Evolutionary conservation across 75 land plant species (phyloP), one percentile per base, ranked within the genome.

Genomic region (Selaginella tamariscina): DNA sequence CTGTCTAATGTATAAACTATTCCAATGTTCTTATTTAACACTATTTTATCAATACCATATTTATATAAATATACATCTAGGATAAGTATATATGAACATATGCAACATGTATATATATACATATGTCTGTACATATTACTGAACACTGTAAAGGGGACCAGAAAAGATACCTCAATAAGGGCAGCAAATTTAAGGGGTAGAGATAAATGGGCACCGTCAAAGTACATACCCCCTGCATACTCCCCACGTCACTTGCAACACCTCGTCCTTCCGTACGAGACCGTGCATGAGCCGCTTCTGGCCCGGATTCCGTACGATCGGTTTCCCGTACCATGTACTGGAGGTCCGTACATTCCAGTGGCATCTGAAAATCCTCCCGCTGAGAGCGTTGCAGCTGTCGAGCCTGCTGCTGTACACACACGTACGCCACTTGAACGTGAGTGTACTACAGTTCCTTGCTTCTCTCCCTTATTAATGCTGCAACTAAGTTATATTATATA

Each of bases 321-420:
- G 97, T 60, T 95, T n/a, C 99, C 72, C 99, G 82, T n/a, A 91
- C 89, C 92, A 87, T 90, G 49, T 91, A 95, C 73, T 95, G 99
- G 22, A 95, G 83, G 56, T 91, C 83, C 32, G 31, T 62, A 65
- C 85, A 82, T 28, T 67, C 49, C 27, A 85, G 69, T 0, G 86
- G 85, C 99, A 95, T 95, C n/a, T 20, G 68, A 32, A 59, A 68
- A 81, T 64, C 99, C 99, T 65, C 99, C 99, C 21, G 97, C 88
- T 56, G 99, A 95, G n/a, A 71, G 85, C 99, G 90, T 95, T 24
- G 97, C 99, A 71, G 97, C 99, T 22, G 99, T 91, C 31, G 99
- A 95, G 68, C 99, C 99, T 31, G 87, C 78, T 27, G 93, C 96
- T 1, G 99, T 95, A 54, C 80, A 90, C 29, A 95, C 79, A 59